Base-by-base conservation (phyloP, 1,284 basidiomycete species). In the Malassezia slooffiae region DNA sequence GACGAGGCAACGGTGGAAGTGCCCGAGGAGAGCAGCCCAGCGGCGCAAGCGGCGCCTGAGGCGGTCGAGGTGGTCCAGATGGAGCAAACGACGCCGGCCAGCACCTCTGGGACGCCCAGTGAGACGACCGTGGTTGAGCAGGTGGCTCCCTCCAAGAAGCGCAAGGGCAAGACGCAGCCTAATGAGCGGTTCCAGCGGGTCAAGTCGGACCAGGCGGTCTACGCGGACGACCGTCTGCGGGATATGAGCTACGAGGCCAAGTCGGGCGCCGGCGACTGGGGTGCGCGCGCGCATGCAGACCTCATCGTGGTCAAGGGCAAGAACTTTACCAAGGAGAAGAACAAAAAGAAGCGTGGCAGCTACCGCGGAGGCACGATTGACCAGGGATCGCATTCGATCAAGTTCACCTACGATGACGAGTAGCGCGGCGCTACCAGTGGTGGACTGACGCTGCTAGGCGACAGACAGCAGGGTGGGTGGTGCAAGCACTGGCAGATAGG, bases 321-420 rank as follows among this genome's bases (percentile, higher is more conserved):
- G 36, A 85, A 86, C 7, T 97, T 97, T 75, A 79, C 88, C 42
- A 97, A 96, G 72, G 91, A 95, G 75, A 96, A 97, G 75, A 96
- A 95, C 75, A 97, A 97, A 79, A 96, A 96, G 75, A 96, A 97
- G 74, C 76, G 84, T 58, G 91, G 89, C 3, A 71, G 51, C 36
- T 71, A 71, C 50, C 46, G 60, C 21, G 70, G 70, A 20, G 68
- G 69, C 17, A 54, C 53, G 54, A 69, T 69, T 40, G 64, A 63
- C 19, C 55, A 61, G 19, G 57, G 58, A 13, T 49, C 45, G 7
- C 58, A 66, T 67, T 60, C 58, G 16, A 65, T 68, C 55, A 68
- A 68, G 50, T 68, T 68, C 40, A 51, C 54, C 20, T 63, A 68
- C 48, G 61, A 62, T 37, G 62, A 65, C 39, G 59, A 62, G 42